Conservation (phyloP, 2,329 filamentous ascomycete species). For the Hymenoscyphus albidus region DNA sequence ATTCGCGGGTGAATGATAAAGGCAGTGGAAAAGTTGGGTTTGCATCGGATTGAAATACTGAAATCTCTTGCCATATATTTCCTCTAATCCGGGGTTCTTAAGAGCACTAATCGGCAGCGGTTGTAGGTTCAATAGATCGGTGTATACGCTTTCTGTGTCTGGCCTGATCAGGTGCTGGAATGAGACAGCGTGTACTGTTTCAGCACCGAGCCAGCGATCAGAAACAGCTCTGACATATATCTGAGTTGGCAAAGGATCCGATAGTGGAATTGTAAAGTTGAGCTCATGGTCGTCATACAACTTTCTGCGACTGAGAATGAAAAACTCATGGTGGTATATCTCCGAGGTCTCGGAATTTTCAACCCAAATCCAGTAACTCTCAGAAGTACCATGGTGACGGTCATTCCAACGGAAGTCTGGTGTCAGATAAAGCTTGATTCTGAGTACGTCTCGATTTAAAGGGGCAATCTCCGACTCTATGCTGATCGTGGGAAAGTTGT, state of each 20-base stretch:
- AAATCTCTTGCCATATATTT: constrained; percentile 84
- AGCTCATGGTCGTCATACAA: constrained; percentile 95
- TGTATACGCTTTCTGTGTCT: constrained; percentile 96
- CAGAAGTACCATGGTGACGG: constrained; percentile 84
- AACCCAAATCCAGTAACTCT: constrained; percentile 98
- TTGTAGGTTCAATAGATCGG: constrained; percentile 86
- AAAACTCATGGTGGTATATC: constrained; percentile 97
- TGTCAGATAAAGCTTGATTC: constrained; percentile 81
- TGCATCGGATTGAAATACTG: constrained; percentile 99
- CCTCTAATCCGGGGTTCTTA: constrained; percentile 81
- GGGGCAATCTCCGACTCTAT: constrained; percentile 95
- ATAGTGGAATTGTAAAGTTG: constrained; percentile 93
- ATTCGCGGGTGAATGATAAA: constrained; percentile 90
- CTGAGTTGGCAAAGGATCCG: constrained; percentile 88
- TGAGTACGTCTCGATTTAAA: constrained; percentile 86
- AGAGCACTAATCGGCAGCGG: constrained; percentile 82
- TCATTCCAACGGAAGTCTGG: constrained; percentile 96
- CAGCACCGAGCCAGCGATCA: constrained; percentile 93
- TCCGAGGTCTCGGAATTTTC: constrained; percentile 97
- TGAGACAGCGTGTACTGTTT: constrained; percentile 91
- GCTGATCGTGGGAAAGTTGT: constrained; percentile 87
- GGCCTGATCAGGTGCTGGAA: constrained; percentile 97
- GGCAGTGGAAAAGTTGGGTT: constrained; percentile 94
- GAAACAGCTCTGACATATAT: constrained; percentile 95
- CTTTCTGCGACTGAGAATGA: constrained; percentile 86